Percentiles rank a stretch among this genome's conserved stretches.
Conservation (phyloP, 148 eudicot species). For the Tetragonia tetragonoides region DNA sequence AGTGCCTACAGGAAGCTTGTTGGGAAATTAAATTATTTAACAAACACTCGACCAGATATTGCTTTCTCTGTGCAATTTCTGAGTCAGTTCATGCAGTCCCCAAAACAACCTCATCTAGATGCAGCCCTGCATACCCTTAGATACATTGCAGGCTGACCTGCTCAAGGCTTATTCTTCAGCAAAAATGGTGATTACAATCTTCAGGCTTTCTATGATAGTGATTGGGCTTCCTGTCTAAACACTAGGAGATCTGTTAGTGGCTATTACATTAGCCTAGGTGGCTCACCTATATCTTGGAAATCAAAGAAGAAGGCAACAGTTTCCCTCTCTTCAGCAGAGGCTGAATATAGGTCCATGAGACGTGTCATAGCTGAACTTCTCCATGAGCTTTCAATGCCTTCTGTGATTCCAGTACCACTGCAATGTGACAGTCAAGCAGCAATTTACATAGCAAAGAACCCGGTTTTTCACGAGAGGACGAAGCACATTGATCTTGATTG, state of each 20-base stretch:
- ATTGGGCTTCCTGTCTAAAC: constrained; percentile 1
- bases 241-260: not conserved
- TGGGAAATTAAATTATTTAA: too few species aligned
- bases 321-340: not conserved
- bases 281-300: not conserved
- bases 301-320: constrained; percentile 9
- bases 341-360: not conserved
- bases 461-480: too few species aligned
- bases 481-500: too few species aligned
- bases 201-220: not conserved
- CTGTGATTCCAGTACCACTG: not conserved
- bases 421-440: too few species aligned
- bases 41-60: too few species aligned
- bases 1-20: too few species aligned
- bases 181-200: not conserved
- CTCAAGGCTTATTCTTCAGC: not conserved
- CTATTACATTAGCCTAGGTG: not conserved
- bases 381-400: not conserved
- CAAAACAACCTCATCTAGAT: too few species aligned
- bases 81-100: too few species aligned
- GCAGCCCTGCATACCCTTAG: not conserved
- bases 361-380: not conserved
- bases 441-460: too few species aligned
- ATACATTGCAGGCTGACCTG: not conserved
- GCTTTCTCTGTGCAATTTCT: too few species aligned